Percentiles rank a stretch among this genome's conserved stretches.
phyloP scores from a whole-genome alignment of 345 rosid genomes.

The Eucalyptus curtisii region DNA sequence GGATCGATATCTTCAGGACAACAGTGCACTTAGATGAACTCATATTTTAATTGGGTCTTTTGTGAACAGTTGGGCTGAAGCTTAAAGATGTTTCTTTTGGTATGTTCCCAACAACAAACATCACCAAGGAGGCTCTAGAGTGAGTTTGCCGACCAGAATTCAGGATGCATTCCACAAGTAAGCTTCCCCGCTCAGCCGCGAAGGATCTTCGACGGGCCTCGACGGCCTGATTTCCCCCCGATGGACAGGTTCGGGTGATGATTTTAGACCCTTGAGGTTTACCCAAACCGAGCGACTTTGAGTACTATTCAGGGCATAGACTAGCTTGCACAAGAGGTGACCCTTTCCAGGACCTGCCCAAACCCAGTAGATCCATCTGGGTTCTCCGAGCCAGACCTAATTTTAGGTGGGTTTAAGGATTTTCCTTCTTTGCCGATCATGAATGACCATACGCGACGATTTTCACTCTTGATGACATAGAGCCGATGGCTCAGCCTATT shows the following conservation, averaged over 20 bases:
- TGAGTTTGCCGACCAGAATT: background rate
- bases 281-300: background rate
- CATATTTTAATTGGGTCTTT: background rate
- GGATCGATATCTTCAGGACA: background rate
- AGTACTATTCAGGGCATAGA: background rate
- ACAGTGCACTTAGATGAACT: background rate
- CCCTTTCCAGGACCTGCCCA: background rate
- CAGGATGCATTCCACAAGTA: background rate
- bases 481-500: background rate
- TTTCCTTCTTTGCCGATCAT: rapidly evolving
- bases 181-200: background rate
- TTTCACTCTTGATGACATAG: background rate
- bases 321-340: background rate
- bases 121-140: background rate
- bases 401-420: background rate
- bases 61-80: background rate
- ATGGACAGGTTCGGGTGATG: background rate
- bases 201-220: background rate
- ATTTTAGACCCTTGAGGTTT: background rate
- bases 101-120: background rate
- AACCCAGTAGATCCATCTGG: background rate
- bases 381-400: background rate
- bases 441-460: background rate
- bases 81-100: background rate
- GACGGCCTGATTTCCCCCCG: background rate